Conservation (phyloP, 2,329 filamentous ascomycete genomes). For the Botryotinia globosa region DNA sequence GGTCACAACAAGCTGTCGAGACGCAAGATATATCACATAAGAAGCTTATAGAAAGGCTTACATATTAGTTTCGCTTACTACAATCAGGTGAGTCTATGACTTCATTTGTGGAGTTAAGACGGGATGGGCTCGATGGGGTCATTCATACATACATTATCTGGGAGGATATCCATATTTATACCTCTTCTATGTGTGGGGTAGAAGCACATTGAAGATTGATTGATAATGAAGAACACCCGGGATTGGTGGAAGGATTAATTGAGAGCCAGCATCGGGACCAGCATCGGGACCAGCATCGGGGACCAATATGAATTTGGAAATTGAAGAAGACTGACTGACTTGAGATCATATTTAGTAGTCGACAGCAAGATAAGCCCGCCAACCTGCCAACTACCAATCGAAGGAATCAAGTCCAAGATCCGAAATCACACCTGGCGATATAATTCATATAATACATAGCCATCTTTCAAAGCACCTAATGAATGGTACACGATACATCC, state of each 20-base stretch:
- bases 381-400: background rate
- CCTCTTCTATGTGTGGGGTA: background rate
- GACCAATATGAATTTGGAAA: background rate
- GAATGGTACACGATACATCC: background rate
- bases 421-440: background rate
- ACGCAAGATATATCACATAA: constrained; percentile 7
- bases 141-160: background rate
- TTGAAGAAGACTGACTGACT: constrained; percentile 3
- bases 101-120: constrained; percentile 6
- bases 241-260: constrained; percentile 1
- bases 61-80: background rate
- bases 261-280: background rate
- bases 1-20: background rate
- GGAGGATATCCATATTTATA: background rate
- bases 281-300: too few relatives aligned
- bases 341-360: background rate
- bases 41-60: background rate
- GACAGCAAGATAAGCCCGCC: background rate
- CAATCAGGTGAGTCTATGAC: background rate
- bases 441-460: background rate
- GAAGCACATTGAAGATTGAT: background rate
- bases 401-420: background rate
- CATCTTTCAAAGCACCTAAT: background rate
- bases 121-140: background rate
- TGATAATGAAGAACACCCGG: background rate